Evolutionary conservation across 129 eudicot genomes (phyloP).

Genomic region (Glebionis coronaria): DNA sequence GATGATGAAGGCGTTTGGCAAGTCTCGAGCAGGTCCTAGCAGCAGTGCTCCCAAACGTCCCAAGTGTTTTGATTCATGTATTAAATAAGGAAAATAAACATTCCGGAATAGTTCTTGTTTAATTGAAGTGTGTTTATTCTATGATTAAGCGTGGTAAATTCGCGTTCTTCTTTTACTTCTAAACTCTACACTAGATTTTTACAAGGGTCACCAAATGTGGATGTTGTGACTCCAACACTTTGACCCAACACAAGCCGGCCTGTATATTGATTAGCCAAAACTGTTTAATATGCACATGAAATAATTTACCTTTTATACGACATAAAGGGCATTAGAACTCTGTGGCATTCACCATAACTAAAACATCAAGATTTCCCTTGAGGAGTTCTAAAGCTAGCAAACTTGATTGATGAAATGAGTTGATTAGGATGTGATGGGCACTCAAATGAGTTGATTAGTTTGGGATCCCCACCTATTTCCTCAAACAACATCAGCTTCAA

Average conservation of each 20-base stretch:
- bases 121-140: constrained; percentile 23
- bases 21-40: constrained; percentile 52
- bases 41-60: constrained; percentile 35
- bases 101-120: no score
- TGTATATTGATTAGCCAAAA: constrained; percentile 19
- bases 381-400: constrained; percentile 96
- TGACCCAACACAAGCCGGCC: constrained; percentile 79
- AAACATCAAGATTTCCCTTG: constrained; percentile 74
- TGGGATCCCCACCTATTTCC: no score
- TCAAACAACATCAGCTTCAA: no score
- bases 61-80: no score
- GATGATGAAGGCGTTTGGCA: constrained; percentile 58
- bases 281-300: not conserved
- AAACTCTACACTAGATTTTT: constrained; percentile 54
- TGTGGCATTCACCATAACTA: constrained; percentile 73
- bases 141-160: not conserved
- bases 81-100: no score
- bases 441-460: constrained; percentile 30
- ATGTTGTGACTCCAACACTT: constrained; percentile 57
- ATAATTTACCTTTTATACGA: constrained; percentile 51
- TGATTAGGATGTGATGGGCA: constrained; percentile 72
- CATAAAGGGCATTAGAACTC: constrained; percentile 53
- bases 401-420: no score
- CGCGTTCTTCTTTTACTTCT: constrained; percentile 57
- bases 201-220: constrained; percentile 79